Base-by-base conservation (phyloP, 495 filamentous ascomycete species). In the Aspergillus hancockii region DNA sequence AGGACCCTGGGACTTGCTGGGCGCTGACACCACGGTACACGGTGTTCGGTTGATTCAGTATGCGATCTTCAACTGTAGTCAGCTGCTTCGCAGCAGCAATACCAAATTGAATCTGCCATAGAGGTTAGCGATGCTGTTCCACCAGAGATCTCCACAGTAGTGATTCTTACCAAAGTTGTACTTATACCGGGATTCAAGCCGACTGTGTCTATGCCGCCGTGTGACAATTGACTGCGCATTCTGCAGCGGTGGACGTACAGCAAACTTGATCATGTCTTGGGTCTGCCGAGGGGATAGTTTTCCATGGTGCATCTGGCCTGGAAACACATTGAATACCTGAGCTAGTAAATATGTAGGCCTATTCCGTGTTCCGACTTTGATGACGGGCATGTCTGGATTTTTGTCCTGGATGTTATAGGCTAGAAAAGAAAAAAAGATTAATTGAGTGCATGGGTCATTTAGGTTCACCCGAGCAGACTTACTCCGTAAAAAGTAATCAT, bases 201-300 rank as follows among this genome's bases (percentile, higher is more conserved):
- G 38, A 87, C 68, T 5, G 83, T 67, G 0, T 64, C 55, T 5
- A 74, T 76, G 19, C 85, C 90, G n/a, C 9, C 79, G 72, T 1
- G 67, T 77, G 2, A 81, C 75, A 64, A 96, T 88, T 0, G 86
- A 88, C 19, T 73, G 56, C 0, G 87, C 88, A 63, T 94, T 94
- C 38, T 79, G 73, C 0, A 71, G 76, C 0, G 90, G 89, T 8
- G 71, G 71, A 14, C 89, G 81, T 31, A 86, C 88, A 1, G 91
- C 86, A 67, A 92, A 89, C 1, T 64, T 66, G 19, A 91, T 80
- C 88, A 93, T 93, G 0, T 68, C 49, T 0, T 76, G 69, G 0
- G 85, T 88, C 63, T 91, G 89, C 0, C 72, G 67, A 0, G 76
- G 69, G 16, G 64, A 69, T 18, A 91, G 76, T 67, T 85, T 84